Conservation (phyloP, 139 green algal species). For the Limnomonas spitsbergensis region DNA sequence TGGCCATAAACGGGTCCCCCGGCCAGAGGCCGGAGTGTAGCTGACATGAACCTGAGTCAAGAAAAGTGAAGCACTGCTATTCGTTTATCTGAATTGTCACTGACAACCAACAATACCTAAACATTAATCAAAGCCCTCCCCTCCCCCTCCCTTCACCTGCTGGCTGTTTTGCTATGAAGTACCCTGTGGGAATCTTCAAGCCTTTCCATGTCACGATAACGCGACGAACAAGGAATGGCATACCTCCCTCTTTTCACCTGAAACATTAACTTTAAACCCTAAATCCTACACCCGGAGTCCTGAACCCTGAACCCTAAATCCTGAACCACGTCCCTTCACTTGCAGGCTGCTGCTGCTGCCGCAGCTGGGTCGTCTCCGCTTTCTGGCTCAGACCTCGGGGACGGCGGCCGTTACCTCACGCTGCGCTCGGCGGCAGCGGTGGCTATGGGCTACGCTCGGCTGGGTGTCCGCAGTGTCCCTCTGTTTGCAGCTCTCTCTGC, state of each 20-base stretch:
- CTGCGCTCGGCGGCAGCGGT: neutral
- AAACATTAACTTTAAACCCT: neutral
- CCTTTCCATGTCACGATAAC: too few relatives aligned
- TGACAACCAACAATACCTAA: too few relatives aligned
- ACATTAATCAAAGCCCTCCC: too few relatives aligned
- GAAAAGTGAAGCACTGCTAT: too few relatives aligned
- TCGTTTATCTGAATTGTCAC: too few relatives aligned
- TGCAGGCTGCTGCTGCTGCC: neutral
- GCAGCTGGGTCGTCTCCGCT: neutral
- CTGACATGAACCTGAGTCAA: too few relatives aligned
- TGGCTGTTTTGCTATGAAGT: too few relatives aligned
- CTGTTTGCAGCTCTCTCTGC: constrained; percentile 9
- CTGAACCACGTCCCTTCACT: neutral
- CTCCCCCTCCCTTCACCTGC: too few relatives aligned
- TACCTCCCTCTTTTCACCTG: neutral
- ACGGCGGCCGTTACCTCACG: neutral
- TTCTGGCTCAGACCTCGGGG: neutral
- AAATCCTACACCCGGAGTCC: neutral
- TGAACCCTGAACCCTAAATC: neutral
- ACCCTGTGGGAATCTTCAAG: too few relatives aligned
- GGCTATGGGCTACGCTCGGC: neutral
- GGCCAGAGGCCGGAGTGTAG: too few relatives aligned
- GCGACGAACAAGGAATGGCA: neutral
- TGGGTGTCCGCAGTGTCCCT: neutral
- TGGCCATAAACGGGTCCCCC: too few relatives aligned